Evolutionary conservation across 2,329 filamentous ascomycete species (phyloP).

Genomic region (Diplodia sapinea): DNA sequence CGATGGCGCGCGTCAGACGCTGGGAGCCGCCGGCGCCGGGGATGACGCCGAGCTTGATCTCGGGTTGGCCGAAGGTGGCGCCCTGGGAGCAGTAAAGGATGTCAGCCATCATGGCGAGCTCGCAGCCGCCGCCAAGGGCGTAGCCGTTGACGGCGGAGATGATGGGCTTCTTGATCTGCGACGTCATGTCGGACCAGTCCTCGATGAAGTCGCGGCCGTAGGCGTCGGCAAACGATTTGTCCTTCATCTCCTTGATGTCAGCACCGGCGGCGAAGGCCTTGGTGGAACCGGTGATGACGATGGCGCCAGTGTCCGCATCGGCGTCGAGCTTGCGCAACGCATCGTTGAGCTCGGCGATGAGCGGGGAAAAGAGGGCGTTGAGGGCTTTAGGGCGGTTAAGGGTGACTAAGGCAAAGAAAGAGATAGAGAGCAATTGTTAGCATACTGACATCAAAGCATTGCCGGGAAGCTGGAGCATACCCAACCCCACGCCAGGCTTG

Average conservation of each 20-base stretch:
- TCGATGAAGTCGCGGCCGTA: conserved; percentile 95
- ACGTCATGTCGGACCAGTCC: conserved; percentile 86
- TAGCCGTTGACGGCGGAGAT: conserved; percentile 94
- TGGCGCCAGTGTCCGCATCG: conserved; percentile 42
- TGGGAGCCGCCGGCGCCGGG: conserved; percentile 93
- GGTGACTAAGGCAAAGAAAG: conserved; percentile 66
- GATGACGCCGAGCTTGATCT: conserved; percentile 93
- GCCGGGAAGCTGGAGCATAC: conserved; percentile 57
- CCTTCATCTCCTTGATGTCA: conserved; percentile 99
- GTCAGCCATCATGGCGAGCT: conserved; percentile 97
- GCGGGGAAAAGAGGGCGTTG: conserved; percentile 89
- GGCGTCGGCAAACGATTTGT: conserved; percentile 84
- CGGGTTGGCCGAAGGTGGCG: conserved; percentile 94
- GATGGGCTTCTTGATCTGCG: conserved; percentile 86
- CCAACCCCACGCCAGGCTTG: conserved; percentile 86
- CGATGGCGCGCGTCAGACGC: conserved; percentile 73
- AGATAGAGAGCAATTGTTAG: background rate
- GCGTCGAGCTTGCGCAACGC: conserved; percentile 46
- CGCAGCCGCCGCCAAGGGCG: conserved; percentile 92
- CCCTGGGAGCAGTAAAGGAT: conserved; percentile 85
- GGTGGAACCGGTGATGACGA: conserved; percentile 81
- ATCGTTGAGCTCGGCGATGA: conserved; percentile 78
- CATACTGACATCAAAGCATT: no score
- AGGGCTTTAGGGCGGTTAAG: conserved; percentile 93
- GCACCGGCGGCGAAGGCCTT: conserved; percentile 86